phyloP scores from a whole-genome alignment of 108 stramenopile genomes.

The Stephanodiscus triporus region DNA sequence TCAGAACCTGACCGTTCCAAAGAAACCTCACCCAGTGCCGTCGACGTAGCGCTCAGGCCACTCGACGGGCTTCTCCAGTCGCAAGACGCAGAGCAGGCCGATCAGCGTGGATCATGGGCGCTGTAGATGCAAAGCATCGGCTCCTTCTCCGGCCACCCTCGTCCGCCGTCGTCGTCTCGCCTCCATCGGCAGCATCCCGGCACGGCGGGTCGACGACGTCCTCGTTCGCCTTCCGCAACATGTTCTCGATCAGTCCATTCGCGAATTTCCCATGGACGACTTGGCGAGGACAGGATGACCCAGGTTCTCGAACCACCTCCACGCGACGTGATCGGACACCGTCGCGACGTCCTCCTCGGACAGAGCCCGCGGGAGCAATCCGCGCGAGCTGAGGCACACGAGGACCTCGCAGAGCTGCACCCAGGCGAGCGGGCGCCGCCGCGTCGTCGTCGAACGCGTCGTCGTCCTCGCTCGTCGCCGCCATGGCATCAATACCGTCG shows the following conservation, averaged over 20 bases:
- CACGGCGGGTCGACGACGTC: neutral
- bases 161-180: neutral
- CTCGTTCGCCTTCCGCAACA: slow-evolving; percentile 38
- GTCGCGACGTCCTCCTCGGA: slow-evolving; percentile 61
- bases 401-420: slow-evolving; percentile 77
- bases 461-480: neutral
- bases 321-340: slow-evolving; percentile 65
- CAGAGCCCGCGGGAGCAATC: slow-evolving; percentile 61
- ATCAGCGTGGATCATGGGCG: slow-evolving; percentile 83
- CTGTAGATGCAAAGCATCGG: slow-evolving; percentile 69
- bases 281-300: slow-evolving; percentile 65
- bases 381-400: slow-evolving; percentile 64
- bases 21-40: slow-evolving; percentile 71
- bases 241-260: slow-evolving; percentile 40
- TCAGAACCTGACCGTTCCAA: slow-evolving; percentile 67
- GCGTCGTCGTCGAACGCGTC: slow-evolving; percentile 8
- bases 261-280: slow-evolving; percentile 74
- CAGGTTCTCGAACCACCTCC: slow-evolving; percentile 82
- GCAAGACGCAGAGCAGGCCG: slow-evolving; percentile 76
- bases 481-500: too few relatives aligned
- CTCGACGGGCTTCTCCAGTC: slow-evolving; percentile 59
- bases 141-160: slow-evolving; percentile 10
- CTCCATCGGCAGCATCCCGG: slow-evolving; percentile 11
- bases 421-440: slow-evolving; percentile 59
- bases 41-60: slow-evolving; percentile 64